These are phyloP conservation scores for Phytophthora brassicae DNA, from an alignment of 352 stramenopile species.

Conservation along the genomic window DNA sequence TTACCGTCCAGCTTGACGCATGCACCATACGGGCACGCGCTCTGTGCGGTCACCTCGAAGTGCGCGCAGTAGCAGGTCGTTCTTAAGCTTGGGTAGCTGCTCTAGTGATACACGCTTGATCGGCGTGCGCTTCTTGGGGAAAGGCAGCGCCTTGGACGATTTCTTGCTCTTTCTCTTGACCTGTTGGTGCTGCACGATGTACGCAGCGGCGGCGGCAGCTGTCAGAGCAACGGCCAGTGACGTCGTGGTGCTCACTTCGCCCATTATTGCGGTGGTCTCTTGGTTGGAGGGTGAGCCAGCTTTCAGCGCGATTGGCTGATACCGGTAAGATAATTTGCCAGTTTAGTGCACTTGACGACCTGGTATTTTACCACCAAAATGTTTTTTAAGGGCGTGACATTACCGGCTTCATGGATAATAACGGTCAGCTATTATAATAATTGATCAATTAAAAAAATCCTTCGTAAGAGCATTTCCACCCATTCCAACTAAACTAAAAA, in stretches of 20 bases:
- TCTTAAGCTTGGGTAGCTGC: slow-evolving; percentile 85
- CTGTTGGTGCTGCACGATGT: slow-evolving; percentile 65
- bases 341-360: no score
- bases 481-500: no score
- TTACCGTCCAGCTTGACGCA: slow-evolving; percentile 96
- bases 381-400: no score
- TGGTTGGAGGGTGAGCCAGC: slow-evolving; percentile 7
- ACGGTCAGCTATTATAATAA: no score
- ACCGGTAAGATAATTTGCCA: no score
- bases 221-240: slow-evolving; percentile 40
- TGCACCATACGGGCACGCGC: slow-evolving; percentile 95
- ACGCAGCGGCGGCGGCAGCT: slow-evolving; percentile 61
- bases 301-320: neutral
- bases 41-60: slow-evolving; percentile 87
- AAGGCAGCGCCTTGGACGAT: slow-evolving; percentile 39
- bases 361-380: no score
- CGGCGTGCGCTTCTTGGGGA: slow-evolving; percentile 66
- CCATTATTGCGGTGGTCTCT: slow-evolving; percentile 16
- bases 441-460: no score
- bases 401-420: no score
- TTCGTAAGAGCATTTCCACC: no score
- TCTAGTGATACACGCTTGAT: slow-evolving; percentile 69
- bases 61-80: slow-evolving; percentile 88
- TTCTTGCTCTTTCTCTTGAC: slow-evolving; percentile 28
- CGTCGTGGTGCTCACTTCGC: slow-evolving; percentile 18